Evolutionary conservation across 2,329 filamentous ascomycete species (phyloP).

Genomic region (Zelopaecilomyces penicillatus): DNA sequence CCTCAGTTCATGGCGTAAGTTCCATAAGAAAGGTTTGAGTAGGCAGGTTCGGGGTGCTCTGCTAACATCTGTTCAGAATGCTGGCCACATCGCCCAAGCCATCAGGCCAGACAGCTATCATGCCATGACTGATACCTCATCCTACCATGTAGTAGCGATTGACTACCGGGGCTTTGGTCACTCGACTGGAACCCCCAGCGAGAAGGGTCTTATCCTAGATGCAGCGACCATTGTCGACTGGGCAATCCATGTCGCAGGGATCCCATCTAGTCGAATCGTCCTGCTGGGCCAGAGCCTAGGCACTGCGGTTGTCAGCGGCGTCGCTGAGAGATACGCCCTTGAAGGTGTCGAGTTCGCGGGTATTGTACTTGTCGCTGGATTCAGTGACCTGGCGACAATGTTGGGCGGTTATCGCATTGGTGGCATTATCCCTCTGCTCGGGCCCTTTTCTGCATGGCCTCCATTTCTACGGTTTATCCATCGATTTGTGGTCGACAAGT

Average conservation of each 20-base stretch:
- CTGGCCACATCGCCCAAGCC: conserved; percentile 74
- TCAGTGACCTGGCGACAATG: conserved; percentile 65
- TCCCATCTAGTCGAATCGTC: conserved; percentile 65
- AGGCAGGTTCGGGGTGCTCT: conserved; percentile 17
- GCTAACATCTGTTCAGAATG: conserved; percentile 50
- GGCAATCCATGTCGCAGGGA: conserved; percentile 52
- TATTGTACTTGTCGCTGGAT: conserved; percentile 70
- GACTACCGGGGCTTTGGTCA: conserved; percentile 86
- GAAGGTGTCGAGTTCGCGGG: conserved; percentile 64
- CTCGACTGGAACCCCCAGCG: conserved; percentile 71
- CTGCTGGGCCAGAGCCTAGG: conserved; percentile 82
- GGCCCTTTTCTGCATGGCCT: conserved; percentile 62
- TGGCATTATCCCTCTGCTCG: conserved; percentile 72
- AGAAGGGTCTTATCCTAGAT: conserved; percentile 74
- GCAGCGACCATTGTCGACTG: conserved; percentile 66
- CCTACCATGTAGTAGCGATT: conserved; percentile 75
- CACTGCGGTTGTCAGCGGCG: conserved; percentile 71
- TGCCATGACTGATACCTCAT: conserved; percentile 61
- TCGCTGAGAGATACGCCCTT: conserved; percentile 60
- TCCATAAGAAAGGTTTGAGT: not conserved
- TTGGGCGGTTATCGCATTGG: conserved; percentile 69
- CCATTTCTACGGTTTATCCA: conserved; percentile 53
- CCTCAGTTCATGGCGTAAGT: conserved; percentile 54
- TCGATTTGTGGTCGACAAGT: conserved; percentile 64
- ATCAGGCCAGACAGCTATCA: conserved; percentile 72